Evolutionary conservation across 2,329 filamentous ascomycete genomes (phyloP).

Genomic region (Sporothrix dimorphospora): DNA sequence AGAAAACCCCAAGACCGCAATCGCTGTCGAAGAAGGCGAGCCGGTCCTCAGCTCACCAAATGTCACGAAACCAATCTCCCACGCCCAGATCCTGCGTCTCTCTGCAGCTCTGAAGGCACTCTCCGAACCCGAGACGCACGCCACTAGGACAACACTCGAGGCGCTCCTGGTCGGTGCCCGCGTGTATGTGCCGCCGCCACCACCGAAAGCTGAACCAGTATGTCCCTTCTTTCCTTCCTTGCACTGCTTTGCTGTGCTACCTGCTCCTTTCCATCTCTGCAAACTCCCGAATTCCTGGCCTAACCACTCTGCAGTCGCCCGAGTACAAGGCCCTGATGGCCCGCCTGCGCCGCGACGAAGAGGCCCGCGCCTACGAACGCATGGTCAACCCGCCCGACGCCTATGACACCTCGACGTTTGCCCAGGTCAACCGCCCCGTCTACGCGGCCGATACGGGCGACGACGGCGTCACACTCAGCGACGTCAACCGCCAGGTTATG

Average conservation of each 20-base stretch:
- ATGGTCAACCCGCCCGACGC: conserved; percentile 68
- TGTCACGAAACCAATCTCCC: conserved; percentile 70
- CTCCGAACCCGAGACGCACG: not conserved
- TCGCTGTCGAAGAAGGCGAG: conserved; percentile 40
- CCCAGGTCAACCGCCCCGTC: conserved; percentile 55
- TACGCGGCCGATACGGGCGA: conserved; percentile 52
- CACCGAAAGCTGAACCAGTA: conserved; percentile 77
- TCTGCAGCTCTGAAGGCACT: conserved; percentile 55
- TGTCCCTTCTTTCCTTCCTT: conserved; percentile 38
- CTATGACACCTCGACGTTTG: conserved; percentile 56
- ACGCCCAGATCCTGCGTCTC: conserved; percentile 67
- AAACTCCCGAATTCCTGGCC: not conserved
- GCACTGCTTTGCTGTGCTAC: not conserved
- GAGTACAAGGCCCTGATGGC: conserved; percentile 90
- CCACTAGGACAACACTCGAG: conserved; percentile 60
- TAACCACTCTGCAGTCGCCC: conserved; percentile 58
- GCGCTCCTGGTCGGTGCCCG: conserved; percentile 70
- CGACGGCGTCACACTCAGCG: conserved; percentile 69
- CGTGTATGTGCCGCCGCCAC: conserved; percentile 78
- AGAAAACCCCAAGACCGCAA: not conserved
- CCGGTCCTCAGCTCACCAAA: conserved; percentile 54
- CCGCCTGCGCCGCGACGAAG: conserved; percentile 78
- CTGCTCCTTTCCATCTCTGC: not conserved
- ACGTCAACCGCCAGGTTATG: conserved; percentile 78
- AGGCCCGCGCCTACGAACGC: conserved; percentile 78